Conservation (phyloP, 148 eudicot genomes). For the Agrostemma githago region DNA sequence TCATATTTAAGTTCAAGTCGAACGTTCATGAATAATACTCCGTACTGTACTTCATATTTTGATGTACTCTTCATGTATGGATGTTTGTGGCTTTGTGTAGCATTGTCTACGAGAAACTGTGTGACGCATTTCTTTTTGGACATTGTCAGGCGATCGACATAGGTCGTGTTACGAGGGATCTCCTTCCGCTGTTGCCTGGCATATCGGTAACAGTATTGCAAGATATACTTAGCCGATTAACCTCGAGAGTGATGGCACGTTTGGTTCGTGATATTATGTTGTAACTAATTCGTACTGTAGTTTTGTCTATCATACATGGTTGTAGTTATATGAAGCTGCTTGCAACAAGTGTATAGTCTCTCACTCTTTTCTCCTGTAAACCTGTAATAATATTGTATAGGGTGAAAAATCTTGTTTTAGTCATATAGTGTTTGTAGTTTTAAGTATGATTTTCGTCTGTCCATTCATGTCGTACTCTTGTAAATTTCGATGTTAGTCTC, state of each 20-base stretch:
- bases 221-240: conserved; percentile 62
- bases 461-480: no score
- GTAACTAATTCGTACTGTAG: conserved; percentile 14
- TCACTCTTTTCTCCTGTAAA: background rate
- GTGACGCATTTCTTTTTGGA: conserved; percentile 5
- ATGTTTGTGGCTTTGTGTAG: background rate
- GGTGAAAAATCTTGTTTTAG: background rate
- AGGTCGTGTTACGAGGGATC: conserved; percentile 53
- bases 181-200: conserved; percentile 71
- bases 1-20: no score
- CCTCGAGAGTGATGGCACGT: conserved; percentile 79
- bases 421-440: background rate
- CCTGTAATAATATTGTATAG: background rate
- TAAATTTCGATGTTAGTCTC: no score
- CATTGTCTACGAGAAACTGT: background rate
- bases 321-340: background rate
- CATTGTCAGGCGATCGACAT: conserved; percentile 46
- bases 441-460: background rate
- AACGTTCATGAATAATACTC: no score
- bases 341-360: conserved; percentile 9
- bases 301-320: background rate
- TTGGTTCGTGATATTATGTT: conserved; percentile 56
- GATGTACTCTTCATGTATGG: background rate
- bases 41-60: no score
- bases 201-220: conserved; percentile 72